Evolutionary conservation across 495 filamentous ascomycete species (phyloP).

Genomic region (Xylaria telfairii): DNA sequence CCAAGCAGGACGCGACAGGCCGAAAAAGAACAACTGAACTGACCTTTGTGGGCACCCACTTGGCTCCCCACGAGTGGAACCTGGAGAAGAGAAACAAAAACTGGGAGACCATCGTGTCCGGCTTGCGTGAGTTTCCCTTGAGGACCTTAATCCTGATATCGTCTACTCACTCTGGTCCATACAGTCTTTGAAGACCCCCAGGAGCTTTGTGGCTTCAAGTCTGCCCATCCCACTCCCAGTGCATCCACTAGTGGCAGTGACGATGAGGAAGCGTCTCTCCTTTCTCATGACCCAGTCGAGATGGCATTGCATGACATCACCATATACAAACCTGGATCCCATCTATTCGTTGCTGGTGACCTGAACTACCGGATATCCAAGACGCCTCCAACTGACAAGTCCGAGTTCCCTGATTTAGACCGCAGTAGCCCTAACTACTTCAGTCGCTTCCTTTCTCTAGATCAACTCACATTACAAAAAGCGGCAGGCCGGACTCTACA

Average conservation of each 20-base stretch:
- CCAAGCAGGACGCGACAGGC: constrained; percentile 34
- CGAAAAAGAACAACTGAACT: constrained; percentile 56
- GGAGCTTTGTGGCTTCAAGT: constrained; percentile 32
- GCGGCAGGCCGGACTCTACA: constrained; percentile 70
- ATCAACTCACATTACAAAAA: constrained; percentile 79
- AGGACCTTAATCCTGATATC: background rate
- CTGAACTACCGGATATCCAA: constrained; percentile 89
- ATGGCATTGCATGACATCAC: constrained; percentile 46
- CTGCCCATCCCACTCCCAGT: constrained; percentile 19
- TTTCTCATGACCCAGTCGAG: constrained; percentile 20
- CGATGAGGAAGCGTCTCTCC: constrained; percentile 33
- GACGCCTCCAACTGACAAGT: constrained; percentile 58
- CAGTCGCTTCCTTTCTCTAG: constrained; percentile 64
- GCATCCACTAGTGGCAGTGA: constrained; percentile 20
- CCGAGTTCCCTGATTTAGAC: constrained; percentile 66
- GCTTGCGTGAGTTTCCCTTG: constrained; percentile 49
- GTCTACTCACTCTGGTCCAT: background rate
- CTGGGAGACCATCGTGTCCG: constrained; percentile 80
- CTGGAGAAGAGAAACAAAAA: constrained; percentile 76
- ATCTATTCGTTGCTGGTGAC: constrained; percentile 87
- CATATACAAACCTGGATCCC: constrained; percentile 75
- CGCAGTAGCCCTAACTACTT: constrained; percentile 55
- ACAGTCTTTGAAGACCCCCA: constrained; percentile 66
- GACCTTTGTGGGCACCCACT: constrained; percentile 86
- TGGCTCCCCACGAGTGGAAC: constrained; percentile 82